Evolutionary conservation across 202 grass and related monocot species (phyloP).

Genomic region (Setaria viridis): DNA sequence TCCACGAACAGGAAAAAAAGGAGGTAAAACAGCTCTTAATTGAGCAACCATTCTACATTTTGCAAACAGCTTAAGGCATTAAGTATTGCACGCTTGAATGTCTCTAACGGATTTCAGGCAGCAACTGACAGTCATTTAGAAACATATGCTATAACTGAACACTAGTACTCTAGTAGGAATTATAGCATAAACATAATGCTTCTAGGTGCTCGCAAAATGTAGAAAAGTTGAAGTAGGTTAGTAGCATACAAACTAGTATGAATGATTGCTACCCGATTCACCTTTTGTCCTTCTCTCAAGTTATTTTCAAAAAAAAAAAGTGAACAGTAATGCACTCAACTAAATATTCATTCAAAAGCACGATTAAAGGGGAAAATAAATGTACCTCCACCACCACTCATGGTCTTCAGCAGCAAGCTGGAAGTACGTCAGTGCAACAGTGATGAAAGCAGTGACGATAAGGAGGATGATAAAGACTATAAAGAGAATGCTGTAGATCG

Average conservation of each 20-base stretch:
- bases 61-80: background rate
- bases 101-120: conserved; percentile 1
- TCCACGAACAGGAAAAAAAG: background rate
- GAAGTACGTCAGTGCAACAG: conserved; percentile 97
- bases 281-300: background rate
- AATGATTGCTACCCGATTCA: background rate
- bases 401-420: conserved; percentile 98
- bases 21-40: background rate
- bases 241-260: background rate
- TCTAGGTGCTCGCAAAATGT: background rate
- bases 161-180: background rate
- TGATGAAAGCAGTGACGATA: conserved; percentile 95
- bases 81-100: background rate
- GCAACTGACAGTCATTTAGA: background rate
- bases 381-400: conserved; percentile 99
- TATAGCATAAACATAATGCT: background rate
- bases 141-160: background rate
- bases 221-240: background rate
- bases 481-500: conserved; percentile 99
- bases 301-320: background rate
- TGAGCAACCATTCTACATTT: background rate
- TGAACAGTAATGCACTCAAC: background rate
- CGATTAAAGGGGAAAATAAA: conserved; percentile 16
- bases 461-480: conserved; percentile 97
- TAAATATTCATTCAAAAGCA: conserved; percentile 5